These are phyloP conservation scores for Sergeia podlipaevii DNA, from an alignment of 208 protist species.

Conservation along the genomic window DNA sequence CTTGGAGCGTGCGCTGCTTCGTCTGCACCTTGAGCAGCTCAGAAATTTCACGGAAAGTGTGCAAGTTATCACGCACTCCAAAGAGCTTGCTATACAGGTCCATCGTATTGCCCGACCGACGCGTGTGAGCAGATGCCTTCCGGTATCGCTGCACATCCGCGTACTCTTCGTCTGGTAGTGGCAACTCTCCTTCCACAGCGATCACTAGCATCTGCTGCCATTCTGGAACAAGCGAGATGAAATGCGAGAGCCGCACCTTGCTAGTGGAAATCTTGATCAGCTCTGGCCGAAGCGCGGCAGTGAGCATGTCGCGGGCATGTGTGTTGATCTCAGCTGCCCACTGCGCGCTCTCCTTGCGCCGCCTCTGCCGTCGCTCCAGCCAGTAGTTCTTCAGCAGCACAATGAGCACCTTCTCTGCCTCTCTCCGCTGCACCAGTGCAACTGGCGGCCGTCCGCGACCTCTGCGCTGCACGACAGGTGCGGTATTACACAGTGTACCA, in stretches of 20 bases:
- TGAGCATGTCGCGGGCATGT: slow-evolving; percentile 27
- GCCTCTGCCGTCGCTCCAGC: slow-evolving; percentile 32
- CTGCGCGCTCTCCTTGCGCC: slow-evolving; percentile 24
- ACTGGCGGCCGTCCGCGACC: slow-evolving; percentile 42
- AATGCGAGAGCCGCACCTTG: slow-evolving; percentile 64
- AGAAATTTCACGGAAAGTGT: slow-evolving; percentile 23
- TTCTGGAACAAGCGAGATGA: slow-evolving; percentile 74
- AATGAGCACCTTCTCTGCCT: slow-evolving; percentile 23
- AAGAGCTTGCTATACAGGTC: slow-evolving; percentile 54
- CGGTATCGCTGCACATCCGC: slow-evolving; percentile 69
- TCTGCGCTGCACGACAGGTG: slow-evolving; percentile 8
- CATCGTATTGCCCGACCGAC: slow-evolving; percentile 46
- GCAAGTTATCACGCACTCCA: slow-evolving; percentile 24
- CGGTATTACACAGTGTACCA: not conserved
- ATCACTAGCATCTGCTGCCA: slow-evolving; percentile 62
- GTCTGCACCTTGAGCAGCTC: slow-evolving; percentile 27
- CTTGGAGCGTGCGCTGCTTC: slow-evolving; percentile 21
- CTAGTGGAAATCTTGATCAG: slow-evolving; percentile 57
- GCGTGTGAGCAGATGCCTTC: slow-evolving; percentile 43
- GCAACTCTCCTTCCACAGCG: slow-evolving; percentile 63
- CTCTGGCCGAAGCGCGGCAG: slow-evolving; percentile 54
- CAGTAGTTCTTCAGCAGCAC: slow-evolving; percentile 54
- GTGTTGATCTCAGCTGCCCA: slow-evolving; percentile 41
- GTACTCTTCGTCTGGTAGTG: slow-evolving; percentile 75
- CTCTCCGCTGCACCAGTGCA: slow-evolving; percentile 25